Percentiles rank a stretch among this genome's conserved stretches.
These are phyloP conservation scores for Peronosclerospora sorghi DNA, from an alignment of 352 stramenopile genomes.

Conservation along the genomic window DNA sequence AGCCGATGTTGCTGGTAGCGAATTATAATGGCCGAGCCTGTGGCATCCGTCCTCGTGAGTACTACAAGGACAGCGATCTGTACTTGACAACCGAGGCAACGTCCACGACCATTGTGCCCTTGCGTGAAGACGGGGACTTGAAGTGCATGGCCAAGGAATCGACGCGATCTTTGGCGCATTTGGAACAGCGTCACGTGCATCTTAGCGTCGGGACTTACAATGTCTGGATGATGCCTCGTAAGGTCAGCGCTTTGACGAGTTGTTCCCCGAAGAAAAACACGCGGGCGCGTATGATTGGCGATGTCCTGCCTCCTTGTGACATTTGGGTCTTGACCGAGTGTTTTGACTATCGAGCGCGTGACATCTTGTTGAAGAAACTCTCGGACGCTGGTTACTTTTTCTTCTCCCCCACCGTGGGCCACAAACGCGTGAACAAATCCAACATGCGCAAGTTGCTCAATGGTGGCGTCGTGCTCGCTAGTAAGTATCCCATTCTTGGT, in stretches of 20 bases:
- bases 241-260: constrained; percentile 59
- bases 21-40: constrained; percentile 43
- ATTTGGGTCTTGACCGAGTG: constrained; percentile 72
- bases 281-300: constrained; percentile 52
- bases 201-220: constrained; percentile 68
- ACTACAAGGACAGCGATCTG: constrained; percentile 67
- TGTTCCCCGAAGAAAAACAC: constrained; percentile 71
- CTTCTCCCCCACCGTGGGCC: constrained; percentile 56
- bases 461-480: constrained; percentile 53
- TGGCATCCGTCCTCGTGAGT: constrained; percentile 53
- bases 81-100: constrained; percentile 62
- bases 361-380: constrained; percentile 52
- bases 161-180: constrained; percentile 42
- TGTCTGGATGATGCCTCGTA: constrained; percentile 77
- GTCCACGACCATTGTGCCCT: constrained; percentile 45
- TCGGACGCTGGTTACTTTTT: constrained; percentile 56
- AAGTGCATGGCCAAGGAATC: constrained; percentile 65
- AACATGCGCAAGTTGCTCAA: constrained; percentile 70
- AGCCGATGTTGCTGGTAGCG: constrained; percentile 48
- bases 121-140: constrained; percentile 54
- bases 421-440: constrained; percentile 47
- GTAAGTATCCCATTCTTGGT: constrained; percentile 64
- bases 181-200: constrained; percentile 43
- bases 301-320: constrained; percentile 52
- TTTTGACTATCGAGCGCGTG: constrained; percentile 63